phyloP scores from a whole-genome alignment of 2,329 filamentous ascomycete genomes.

The Corynespora cassiicola region DNA sequence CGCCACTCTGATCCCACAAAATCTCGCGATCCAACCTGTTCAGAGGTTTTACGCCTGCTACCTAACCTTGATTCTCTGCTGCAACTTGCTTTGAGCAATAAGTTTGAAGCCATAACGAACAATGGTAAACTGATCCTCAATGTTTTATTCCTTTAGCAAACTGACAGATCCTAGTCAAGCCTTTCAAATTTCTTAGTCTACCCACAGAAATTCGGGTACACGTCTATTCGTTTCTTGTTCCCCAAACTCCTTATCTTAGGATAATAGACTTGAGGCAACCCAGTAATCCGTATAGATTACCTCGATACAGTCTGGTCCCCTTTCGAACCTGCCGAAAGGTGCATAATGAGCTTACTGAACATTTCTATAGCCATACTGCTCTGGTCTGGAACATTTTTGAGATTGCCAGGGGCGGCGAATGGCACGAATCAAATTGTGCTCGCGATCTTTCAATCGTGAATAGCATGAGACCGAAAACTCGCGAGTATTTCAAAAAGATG shows the following conservation, averaged over 20 bases:
- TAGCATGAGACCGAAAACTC: conserved; percentile 5
- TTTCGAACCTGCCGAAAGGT: conserved; percentile 8
- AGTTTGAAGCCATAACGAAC: conserved; percentile 8
- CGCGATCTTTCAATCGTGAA: conserved; percentile 8
- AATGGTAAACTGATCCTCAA: conserved; percentile 1
- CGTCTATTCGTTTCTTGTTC: conserved; percentile 9
- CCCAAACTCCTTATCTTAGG: conserved; percentile 10
- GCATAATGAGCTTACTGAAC: conserved; percentile 8
- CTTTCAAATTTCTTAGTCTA: conserved; percentile 13
- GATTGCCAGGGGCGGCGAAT: not conserved
- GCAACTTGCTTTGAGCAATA: conserved; percentile 6
- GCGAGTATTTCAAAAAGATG: conserved; percentile 8
- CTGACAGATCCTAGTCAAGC: conserved; percentile 4
- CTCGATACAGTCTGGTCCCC: conserved; percentile 11
- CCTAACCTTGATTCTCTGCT: conserved; percentile 8
- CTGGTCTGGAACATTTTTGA: conserved; percentile 12
- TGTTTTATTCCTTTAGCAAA: conserved; percentile 1
- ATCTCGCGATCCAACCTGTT: conserved; percentile 11
- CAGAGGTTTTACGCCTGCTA: conserved; percentile 9
- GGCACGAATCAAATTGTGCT: conserved; percentile 2
- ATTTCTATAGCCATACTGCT: conserved; percentile 12
- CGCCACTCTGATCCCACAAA: conserved; percentile 3
- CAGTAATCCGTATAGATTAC: conserved; percentile 7
- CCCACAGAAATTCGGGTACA: conserved; percentile 8
- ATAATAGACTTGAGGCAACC: conserved; percentile 9